These are phyloP conservation scores for Stephania cephalantha DNA, from an alignment of 164 flowering plant genomes.

Conservation along the genomic window DNA sequence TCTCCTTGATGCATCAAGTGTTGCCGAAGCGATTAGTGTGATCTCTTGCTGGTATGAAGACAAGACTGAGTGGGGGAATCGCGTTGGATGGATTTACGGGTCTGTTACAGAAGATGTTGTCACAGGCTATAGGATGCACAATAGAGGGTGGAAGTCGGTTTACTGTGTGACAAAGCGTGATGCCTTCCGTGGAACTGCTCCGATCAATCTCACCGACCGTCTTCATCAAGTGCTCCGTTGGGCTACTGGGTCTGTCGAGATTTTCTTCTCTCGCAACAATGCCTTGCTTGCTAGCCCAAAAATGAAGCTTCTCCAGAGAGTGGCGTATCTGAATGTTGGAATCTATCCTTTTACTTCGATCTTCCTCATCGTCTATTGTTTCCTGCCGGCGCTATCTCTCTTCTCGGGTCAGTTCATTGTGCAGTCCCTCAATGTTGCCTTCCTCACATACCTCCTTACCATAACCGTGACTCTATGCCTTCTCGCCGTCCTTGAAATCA, in stretches of 20 bases:
- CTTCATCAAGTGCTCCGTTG: slow-evolving; percentile 92
- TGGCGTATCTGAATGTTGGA: slow-evolving; percentile 75
- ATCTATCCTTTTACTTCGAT: slow-evolving; percentile 77
- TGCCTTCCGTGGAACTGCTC: slow-evolving; percentile 86
- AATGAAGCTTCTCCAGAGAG: slow-evolving; percentile 59
- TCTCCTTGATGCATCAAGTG: slow-evolving; percentile 69
- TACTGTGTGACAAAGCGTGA: slow-evolving; percentile 77
- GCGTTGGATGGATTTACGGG: slow-evolving; percentile 87
- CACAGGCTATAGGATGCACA: slow-evolving; percentile 83
- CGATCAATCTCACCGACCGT: slow-evolving; percentile 76
- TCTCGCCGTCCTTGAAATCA: slow-evolving; percentile 75
- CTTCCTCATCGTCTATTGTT: slow-evolving; percentile 76
- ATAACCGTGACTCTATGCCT: slow-evolving; percentile 57
- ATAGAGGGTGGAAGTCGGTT: slow-evolving; percentile 73
- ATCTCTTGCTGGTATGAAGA: slow-evolving; percentile 82
- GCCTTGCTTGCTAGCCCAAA: slow-evolving; percentile 53
- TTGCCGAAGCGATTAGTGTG: slow-evolving; percentile 69
- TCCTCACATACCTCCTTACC: slow-evolving; percentile 60
- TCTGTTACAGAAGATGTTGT: slow-evolving; percentile 84
- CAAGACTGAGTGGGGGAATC: slow-evolving; percentile 78
- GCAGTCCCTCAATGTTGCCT: slow-evolving; percentile 47
- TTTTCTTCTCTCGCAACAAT: slow-evolving; percentile 80
- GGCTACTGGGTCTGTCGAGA: slow-evolving; percentile 90
- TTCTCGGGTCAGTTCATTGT: slow-evolving; percentile 81
- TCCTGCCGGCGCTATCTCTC: slow-evolving; percentile 75